Conservation (phyloP, 768 basidiomycete species). For the Gymnopilus dilepis region DNA sequence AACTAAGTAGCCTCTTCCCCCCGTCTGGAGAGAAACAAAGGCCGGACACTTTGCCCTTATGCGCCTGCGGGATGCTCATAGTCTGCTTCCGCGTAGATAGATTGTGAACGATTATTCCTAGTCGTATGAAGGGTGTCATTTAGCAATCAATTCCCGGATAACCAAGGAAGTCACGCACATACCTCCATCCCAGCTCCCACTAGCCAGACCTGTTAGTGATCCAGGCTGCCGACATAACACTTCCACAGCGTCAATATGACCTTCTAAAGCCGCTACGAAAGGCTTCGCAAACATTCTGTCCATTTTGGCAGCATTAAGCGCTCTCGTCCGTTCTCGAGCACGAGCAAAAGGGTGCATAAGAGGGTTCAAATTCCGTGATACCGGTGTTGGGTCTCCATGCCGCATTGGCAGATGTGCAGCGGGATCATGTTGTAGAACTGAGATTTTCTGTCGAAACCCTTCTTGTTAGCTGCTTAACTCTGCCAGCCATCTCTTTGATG, state of each 20-base stretch:
- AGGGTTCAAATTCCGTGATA: conserved; percentile 91
- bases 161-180: conserved; percentile 35
- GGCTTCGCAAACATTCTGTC: conserved; percentile 98
- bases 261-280: conserved; percentile 87
- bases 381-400: conserved; percentile 85
- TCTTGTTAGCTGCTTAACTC: not conserved
- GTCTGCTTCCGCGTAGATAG: conserved; percentile 61
- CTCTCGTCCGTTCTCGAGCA: conserved; percentile 91
- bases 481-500: not conserved
- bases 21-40: conserved; percentile 67
- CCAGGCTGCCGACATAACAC: conserved; percentile 75
- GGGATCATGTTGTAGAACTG: conserved; percentile 84
- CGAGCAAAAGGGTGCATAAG: conserved; percentile 95
- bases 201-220: conserved; percentile 79
- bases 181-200: conserved; percentile 97
- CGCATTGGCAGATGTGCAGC: conserved; percentile 73
- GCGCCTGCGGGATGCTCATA: conserved; percentile 67
- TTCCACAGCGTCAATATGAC: conserved; percentile 95
- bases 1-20: conserved; percentile 69
- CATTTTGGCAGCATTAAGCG: conserved; percentile 95
- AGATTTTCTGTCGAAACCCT: conserved; percentile 68
- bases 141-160: conserved; percentile 5
- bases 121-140: conserved; percentile 9
- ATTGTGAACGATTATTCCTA: conserved; percentile 89
- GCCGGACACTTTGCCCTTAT: conserved; percentile 87